Evolutionary conservation across 116 monocot genomes (phyloP), one percentile per base, ranked within the genome.

Genomic region (Posidonia oceanica): DNA sequence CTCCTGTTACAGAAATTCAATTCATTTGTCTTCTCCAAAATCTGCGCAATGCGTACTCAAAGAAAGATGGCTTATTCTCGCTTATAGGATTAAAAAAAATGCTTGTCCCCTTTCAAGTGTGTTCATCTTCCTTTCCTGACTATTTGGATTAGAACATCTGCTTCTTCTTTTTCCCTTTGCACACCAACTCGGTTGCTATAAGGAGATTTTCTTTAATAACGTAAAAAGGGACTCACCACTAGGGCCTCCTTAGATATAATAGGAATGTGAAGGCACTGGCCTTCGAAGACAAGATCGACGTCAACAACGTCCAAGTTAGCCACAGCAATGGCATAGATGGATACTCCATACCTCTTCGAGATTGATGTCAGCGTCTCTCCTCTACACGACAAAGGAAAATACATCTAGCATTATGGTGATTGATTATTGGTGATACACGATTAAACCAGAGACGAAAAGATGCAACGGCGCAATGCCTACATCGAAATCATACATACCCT

Each of bases 311-410:
- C 72, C 39, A 52, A 21, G 52, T 72, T 72, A 63, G 52, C 52
- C 4, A 17, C 63, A 10, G 55, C 73, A 64, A 73, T 73, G 14
- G 65, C 53, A 18, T 65, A 10, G 6, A 73, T 55, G 5, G 73
- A 55, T 13, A 73, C 65, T 41, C 73, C 73, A 73, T 65, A 73
- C 52, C 39, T 54, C 55, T 54, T 73, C 14, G 56, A 73, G 54
- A 73, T 73, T 16, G 65, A 21, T 53, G 73, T 62, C 62, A 72
- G 17, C 23, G 72, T 72, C 52, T 72, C 61, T 8, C 61, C 61
- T 20, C 61, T 72, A 41, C 22, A 6, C 20, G 3, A 52, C 21
- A 52, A 66, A 67, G n/a, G 51, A 52, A 21, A 22, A 18, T n/a
- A 4, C 7, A 29, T 7, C 62, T 58, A 4, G 58, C 16, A 58